Evolutionary conservation across 306 rosid genomes (phyloP), one percentile per base, ranked within the genome.

Genomic region (Citrullus amarus): DNA sequence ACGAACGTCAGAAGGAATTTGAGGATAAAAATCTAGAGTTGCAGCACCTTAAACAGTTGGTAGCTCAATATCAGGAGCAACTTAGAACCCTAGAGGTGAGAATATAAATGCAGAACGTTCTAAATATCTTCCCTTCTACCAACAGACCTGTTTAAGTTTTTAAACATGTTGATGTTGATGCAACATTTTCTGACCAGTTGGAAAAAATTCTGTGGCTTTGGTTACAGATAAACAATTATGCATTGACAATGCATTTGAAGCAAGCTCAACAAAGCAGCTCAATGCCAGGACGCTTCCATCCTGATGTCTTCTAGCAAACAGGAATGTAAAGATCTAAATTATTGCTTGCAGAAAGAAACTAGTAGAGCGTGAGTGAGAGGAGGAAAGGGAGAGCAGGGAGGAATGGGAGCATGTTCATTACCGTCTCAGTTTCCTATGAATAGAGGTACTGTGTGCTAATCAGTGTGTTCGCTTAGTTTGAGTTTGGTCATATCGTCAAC

Each of bases 161-260:
- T 72, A 30, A 51, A 51, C 28, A 50, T 30, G 30, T 73, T 73
- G 28, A 51, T 51, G 30, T 32, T 34, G 54, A 43, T 69, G 55
- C 17, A 12, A 20, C 34, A 3, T 73, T 48, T 18, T 50, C 70
- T 62, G 6, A 57, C 38, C 38, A 5, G 78, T 54, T 34, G 63
- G 2, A 75, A 54, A 30, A 7, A 56, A 57, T 11, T 11, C 14
- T n/a, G 34, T 76, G 77, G 62, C 50, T 79, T 80, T 36, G 18
- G 43, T 81, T 81, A 43, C 91, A 95, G 98, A 53, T 92, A 83
- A 91, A 89, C 82, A 95, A 92, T 80, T 92, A 95, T 83, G 92
- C 96, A 32, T 78, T 95, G 92, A 84, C 91, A 73, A 91, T 95
- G 96, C 96, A 92, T 86, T 84, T 95, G 91, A 92, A 88, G 89